Evolutionary conservation across 192 early-diverging fungal genomes (phyloP).

Genomic region (Linnemannia schmuckeri): DNA sequence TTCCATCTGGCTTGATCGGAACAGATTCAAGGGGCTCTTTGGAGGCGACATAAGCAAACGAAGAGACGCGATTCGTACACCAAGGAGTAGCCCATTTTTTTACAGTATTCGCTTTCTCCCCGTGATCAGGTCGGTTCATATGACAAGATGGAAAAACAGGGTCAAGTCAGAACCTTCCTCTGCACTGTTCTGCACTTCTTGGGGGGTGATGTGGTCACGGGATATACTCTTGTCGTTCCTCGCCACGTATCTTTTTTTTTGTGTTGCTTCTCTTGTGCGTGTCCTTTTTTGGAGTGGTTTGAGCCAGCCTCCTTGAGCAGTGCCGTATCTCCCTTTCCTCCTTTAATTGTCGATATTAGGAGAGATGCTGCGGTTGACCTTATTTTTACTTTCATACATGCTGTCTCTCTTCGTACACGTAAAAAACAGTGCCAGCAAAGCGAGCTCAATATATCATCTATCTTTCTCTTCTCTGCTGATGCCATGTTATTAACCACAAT

Average conservation of each 20-base stretch:
- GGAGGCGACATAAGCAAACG: background rate
- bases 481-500: slow-evolving; percentile 8
- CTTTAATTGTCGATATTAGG: slow-evolving; percentile 6
- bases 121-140: background rate
- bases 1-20: slow-evolving; percentile 31
- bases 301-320: slow-evolving; percentile 14
- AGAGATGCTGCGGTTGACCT: background rate
- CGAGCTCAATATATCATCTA: background rate
- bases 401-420: background rate
- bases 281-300: slow-evolving; percentile 1
- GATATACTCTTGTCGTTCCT: background rate
- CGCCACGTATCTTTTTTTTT: slow-evolving; percentile 5
- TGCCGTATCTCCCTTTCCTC: background rate
- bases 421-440: background rate
- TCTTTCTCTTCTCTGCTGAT: background rate
- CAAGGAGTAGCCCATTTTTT: background rate
- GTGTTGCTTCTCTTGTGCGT: background rate
- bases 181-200: background rate
- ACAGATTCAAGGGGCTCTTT: slow-evolving; percentile 19
- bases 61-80: background rate
- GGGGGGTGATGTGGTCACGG: background rate
- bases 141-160: background rate
- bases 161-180: background rate
- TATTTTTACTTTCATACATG: background rate
- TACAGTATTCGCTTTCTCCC: background rate